Evolutionary conservation across 306 rosid genomes (phyloP).

Genomic region (Trichosanthes cucumerina): DNA sequence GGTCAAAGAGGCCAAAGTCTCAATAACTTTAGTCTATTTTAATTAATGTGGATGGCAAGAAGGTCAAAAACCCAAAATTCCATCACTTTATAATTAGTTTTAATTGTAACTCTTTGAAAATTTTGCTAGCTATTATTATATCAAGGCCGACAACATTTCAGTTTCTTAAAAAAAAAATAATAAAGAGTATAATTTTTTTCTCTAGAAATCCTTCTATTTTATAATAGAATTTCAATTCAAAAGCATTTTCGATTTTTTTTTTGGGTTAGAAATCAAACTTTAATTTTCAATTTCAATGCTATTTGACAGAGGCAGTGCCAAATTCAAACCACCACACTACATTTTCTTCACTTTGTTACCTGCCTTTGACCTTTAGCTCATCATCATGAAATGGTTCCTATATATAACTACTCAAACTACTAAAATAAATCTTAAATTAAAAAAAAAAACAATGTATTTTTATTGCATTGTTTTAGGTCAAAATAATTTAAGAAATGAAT

Average conservation of each 20-base stretch:
- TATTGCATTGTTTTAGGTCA: not conserved
- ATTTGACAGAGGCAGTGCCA: not conserved
- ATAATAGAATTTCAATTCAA: not conserved
- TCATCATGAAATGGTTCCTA: not conserved
- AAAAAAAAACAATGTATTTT: not conserved
- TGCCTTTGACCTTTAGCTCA: conserved; percentile 2
- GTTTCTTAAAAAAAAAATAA: not conserved
- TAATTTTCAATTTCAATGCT: not conserved
- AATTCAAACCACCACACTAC: not conserved
- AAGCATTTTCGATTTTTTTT: not conserved
- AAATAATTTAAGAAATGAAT: not conserved
- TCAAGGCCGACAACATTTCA: not conserved
- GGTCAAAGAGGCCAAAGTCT: conserved; percentile 3
- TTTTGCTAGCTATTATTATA: not conserved
- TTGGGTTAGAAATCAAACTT: not conserved
- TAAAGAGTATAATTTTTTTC: not conserved
- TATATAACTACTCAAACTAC: not conserved
- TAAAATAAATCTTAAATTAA: not conserved
- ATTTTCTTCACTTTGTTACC: not conserved
- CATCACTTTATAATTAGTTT: not conserved
- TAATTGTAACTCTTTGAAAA: not conserved
- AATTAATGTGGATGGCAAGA: not conserved
- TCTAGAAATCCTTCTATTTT: not conserved
- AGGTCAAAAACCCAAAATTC: not conserved
- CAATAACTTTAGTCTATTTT: not conserved